Percentiles rank a stretch among this genome's conserved stretches.
Conservation (phyloP, 2,329 filamentous ascomycete species). For the Colletotrichum chrysophilum region DNA sequence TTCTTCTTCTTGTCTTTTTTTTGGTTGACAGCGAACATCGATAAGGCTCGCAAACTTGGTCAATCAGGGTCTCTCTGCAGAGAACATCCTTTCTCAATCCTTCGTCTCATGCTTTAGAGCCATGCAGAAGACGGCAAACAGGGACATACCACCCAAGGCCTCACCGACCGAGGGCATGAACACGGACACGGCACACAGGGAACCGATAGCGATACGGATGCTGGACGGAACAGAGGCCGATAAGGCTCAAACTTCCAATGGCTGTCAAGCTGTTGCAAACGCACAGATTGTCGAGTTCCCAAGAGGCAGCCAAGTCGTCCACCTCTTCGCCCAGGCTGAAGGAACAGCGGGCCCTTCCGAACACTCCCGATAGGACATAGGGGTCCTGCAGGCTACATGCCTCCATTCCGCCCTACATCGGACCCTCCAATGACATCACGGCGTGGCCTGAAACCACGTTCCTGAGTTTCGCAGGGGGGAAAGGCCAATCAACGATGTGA, state of each 20-base stretch:
- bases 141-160: not conserved
- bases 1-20: not conserved
- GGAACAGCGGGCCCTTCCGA: conserved; percentile 19
- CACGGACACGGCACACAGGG: not conserved
- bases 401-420: conserved; percentile 11
- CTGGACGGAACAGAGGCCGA: not conserved
- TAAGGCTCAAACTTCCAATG: not conserved
- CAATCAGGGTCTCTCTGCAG: not conserved
- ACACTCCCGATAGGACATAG: conserved; percentile 14
- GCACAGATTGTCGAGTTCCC: not conserved
- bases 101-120: not conserved
- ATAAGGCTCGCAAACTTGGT: not conserved
- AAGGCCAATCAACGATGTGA: conserved; percentile 1
- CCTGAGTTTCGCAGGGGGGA: conserved; percentile 9
- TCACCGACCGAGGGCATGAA: not conserved
- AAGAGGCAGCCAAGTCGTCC: not conserved
- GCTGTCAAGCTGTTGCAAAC: conserved; percentile 1
- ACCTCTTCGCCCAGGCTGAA: not conserved
- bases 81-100: not conserved
- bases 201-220: not conserved
- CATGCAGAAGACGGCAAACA: not conserved
- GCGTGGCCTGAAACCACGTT: conserved; percentile 16
- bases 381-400: conserved; percentile 21
- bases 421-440: conserved; percentile 22
- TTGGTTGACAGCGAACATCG: not conserved